Percentiles rank a stretch among this genome's conserved stretches.
Evolutionary conservation across 257 asterid genomes (phyloP).

Genomic region (Solanum pimpinellifolium): DNA sequence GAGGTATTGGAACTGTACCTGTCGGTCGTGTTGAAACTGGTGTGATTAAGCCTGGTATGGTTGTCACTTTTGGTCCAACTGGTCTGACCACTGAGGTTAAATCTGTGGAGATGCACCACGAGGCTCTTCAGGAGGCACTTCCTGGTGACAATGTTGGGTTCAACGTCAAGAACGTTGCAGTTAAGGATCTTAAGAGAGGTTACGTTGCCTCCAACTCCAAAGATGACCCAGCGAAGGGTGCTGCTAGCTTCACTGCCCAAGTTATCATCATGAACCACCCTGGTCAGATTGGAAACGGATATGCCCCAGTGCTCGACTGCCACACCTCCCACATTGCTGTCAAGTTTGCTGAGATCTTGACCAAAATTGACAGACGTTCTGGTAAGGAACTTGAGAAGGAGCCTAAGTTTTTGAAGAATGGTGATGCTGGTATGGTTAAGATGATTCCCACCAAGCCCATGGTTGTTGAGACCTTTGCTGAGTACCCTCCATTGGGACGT

Average conservation of each 20-base stretch:
- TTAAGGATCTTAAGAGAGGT: constrained; percentile 55
- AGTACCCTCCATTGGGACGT: constrained; percentile 41
- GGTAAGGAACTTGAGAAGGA: constrained; percentile 66
- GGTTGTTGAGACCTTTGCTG: constrained; percentile 36
- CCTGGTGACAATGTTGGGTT: constrained; percentile 44
- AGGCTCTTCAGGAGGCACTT: constrained; percentile 29
- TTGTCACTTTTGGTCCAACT: constrained; percentile 18
- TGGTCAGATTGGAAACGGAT: constrained; percentile 56
- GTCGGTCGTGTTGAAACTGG: constrained; percentile 33
- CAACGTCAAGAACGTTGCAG: constrained; percentile 59
- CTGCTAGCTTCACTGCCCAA: constrained; percentile 48
- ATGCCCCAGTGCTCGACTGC: constrained; percentile 57
- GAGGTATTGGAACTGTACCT: constrained; percentile 40
- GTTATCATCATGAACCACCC: constrained; percentile 73
- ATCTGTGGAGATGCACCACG: constrained; percentile 42
- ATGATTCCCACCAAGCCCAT: constrained; percentile 49
- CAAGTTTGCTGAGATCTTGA: constrained; percentile 42
- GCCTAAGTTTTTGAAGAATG: constrained; percentile 60
- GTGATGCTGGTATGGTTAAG: constrained; percentile 43
- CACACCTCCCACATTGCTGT: constrained; percentile 66
- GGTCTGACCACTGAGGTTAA: constrained; percentile 25
- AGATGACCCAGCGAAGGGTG: constrained; percentile 50
- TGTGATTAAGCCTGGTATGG: constrained; percentile 22
- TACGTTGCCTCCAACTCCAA: constrained; percentile 55
- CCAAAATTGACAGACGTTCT: constrained; percentile 43